These are phyloP conservation scores for Comarum palustre DNA, from an alignment of 306 rosid genomes.

Conservation along the genomic window DNA sequence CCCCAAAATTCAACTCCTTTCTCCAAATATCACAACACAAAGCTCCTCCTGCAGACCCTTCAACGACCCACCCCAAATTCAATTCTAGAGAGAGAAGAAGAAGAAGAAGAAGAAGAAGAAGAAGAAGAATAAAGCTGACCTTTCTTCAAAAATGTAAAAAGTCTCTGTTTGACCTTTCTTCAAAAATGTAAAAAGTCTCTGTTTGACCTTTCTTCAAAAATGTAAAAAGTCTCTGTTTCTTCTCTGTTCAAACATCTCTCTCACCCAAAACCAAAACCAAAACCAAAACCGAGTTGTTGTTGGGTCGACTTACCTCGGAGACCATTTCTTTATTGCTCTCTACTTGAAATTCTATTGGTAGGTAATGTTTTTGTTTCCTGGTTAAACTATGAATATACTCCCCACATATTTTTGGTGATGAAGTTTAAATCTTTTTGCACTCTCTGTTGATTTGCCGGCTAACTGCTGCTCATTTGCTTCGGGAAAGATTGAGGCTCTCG, in stretches of 20 bases:
- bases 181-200: too few relatives aligned
- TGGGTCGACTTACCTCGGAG: neutral
- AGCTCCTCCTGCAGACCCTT: constrained; percentile 37
- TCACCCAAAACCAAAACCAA: too few relatives aligned
- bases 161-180: too few relatives aligned
- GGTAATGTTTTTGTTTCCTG: neutral
- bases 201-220: constrained; percentile 53
- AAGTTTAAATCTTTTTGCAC: neutral
- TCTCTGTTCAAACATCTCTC: constrained; percentile 27
- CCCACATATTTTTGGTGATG: neutral
- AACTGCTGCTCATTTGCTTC: neutral
- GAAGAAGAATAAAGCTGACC: too few relatives aligned
- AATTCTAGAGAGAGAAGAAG: constrained; percentile 6
- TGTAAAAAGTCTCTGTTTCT: constrained; percentile 37
- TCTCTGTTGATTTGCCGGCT: neutral
- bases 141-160: too few relatives aligned
- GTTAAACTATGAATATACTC: neutral
- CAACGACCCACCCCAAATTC: constrained; percentile 26
- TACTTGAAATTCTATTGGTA: neutral
- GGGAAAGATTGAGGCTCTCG: neutral
- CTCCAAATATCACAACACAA: constrained; percentile 21
- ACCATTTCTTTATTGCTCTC: neutral
- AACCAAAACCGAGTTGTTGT: neutral
- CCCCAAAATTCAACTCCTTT: constrained; percentile 20
- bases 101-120: too few relatives aligned